These are phyloP conservation scores for Letharia columbiana DNA, from an alignment of 495 filamentous ascomycete species.

Conservation along the genomic window DNA sequence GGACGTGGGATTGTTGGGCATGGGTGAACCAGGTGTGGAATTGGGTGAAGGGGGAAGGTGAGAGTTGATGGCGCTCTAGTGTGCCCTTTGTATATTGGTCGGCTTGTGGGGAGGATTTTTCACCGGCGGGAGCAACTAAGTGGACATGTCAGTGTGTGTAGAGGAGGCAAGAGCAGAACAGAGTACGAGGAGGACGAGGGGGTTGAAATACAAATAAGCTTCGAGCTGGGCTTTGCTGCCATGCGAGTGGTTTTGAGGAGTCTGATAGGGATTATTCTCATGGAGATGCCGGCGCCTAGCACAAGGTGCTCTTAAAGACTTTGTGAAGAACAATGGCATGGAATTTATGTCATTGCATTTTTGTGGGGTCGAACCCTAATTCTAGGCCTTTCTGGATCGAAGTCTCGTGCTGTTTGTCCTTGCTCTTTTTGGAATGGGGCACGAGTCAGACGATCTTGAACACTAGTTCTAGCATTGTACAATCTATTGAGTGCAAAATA, in stretches of 20 bases:
- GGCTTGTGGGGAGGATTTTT: conserved; percentile 45
- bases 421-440: neutral
- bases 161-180: conserved; percentile 33
- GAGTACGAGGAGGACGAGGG: conserved; percentile 11
- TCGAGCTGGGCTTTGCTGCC: conserved; percentile 29
- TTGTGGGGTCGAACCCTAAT: neutral
- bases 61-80: conserved; percentile 39
- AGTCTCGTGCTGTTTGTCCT: neutral
- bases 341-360: too few species aligned
- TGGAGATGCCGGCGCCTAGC: neutral
- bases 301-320: neutral
- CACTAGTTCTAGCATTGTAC: neutral
- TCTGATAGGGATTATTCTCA: conserved; percentile 25
- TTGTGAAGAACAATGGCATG: neutral
- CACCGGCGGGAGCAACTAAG: conserved; percentile 81
- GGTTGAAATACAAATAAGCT: conserved; percentile 20
- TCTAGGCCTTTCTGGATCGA: neutral
- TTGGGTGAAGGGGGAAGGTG: conserved; percentile 55
- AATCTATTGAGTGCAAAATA: neutral
- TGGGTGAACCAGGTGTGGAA: conserved; percentile 81
- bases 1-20: conserved; percentile 51
- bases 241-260: conserved; percentile 54
- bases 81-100: conserved; percentile 20
- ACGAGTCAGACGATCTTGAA: neutral
- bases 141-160: conserved; percentile 93